A percentile compares a stretch with the other conserved stretches of the same genome.
Conservation (phyloP, 2,329 filamentous ascomycete genomes). For the Beauveria scarabaeidicola region DNA sequence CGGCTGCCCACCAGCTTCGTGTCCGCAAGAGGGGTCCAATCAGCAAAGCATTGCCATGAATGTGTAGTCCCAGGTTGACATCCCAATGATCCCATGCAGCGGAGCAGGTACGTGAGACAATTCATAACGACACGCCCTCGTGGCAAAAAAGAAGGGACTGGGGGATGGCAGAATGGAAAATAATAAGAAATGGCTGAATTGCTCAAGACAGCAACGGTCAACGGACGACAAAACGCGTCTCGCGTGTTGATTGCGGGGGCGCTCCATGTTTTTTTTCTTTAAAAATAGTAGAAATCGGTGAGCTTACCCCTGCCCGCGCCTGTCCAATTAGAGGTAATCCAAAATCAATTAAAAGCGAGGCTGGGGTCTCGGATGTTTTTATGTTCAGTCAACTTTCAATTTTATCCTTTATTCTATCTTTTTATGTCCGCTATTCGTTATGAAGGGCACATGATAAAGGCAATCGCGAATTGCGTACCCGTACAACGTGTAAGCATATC, state of each 20-base stretch:
- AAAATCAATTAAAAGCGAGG: conserved; percentile 2
- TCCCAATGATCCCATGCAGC: not conserved
- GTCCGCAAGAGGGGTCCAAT: too few relatives aligned
- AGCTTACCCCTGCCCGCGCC: not conserved
- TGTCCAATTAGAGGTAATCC: not conserved
- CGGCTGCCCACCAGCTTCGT: too few relatives aligned
- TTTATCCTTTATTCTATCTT: not conserved
- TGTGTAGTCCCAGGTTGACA: too few relatives aligned
- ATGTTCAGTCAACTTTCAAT: not conserved
- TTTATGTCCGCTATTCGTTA: not conserved
- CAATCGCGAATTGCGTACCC: too few relatives aligned
- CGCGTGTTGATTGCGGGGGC: not conserved
- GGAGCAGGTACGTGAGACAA: not conserved
- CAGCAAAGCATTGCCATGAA: too few relatives aligned
- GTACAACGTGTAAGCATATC: too few relatives aligned
- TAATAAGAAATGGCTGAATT: not conserved
- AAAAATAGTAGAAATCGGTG: not conserved
- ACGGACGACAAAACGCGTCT: conserved; percentile 1
- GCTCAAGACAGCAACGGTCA: not conserved
- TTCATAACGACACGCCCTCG: not conserved
- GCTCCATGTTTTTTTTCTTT: not conserved
- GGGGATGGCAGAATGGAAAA: not conserved
- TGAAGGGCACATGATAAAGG: too few relatives aligned
- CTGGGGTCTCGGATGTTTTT: not conserved
- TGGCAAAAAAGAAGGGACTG: not conserved